phyloP scores from a whole-genome alignment of 169 alveolate genomes.

The Eimeria necatrix region DNA sequence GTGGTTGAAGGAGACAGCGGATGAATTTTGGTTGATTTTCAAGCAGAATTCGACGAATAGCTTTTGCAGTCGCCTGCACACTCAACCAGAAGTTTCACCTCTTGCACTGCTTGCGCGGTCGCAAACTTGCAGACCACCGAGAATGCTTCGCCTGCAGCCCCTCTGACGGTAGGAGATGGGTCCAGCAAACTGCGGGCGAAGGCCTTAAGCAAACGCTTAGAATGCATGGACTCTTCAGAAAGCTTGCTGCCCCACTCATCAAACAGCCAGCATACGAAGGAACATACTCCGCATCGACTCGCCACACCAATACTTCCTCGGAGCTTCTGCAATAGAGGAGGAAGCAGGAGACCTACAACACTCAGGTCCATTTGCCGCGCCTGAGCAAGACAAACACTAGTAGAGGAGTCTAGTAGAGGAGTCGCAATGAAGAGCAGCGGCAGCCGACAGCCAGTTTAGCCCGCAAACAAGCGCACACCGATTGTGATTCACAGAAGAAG shows the following conservation, averaged over 20 bases:
- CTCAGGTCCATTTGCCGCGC: constrained; percentile 72
- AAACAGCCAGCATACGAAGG: constrained; percentile 70
- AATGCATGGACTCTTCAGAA: constrained; percentile 51
- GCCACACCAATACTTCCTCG: constrained; percentile 77
- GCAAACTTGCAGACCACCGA: constrained; percentile 70
- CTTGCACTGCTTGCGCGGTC: constrained; percentile 33
- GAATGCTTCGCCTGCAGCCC: constrained; percentile 78
- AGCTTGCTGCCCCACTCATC: constrained; percentile 71
- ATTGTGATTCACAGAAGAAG: neutral
- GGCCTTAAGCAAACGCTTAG: constrained; percentile 69
- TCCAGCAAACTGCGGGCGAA: constrained; percentile 74
- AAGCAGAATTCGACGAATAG: no score
- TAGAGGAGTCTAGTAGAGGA: neutral
- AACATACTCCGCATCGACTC: constrained; percentile 78
- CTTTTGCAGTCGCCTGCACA: neutral
- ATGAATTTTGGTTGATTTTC: neutral
- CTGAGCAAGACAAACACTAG: constrained; percentile 38
- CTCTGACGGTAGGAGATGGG: constrained; percentile 71
- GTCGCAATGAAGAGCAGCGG: constrained; percentile 17
- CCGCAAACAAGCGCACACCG: neutral
- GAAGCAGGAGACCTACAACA: constrained; percentile 63
- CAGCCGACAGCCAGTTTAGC: no score
- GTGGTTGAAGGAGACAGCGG: neutral
- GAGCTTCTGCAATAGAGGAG: constrained; percentile 72
- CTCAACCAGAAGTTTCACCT: constrained; percentile 18